Evolutionary conservation across 2,329 filamentous ascomycete species (phyloP).

Genomic region (Sporothrix protearum): DNA sequence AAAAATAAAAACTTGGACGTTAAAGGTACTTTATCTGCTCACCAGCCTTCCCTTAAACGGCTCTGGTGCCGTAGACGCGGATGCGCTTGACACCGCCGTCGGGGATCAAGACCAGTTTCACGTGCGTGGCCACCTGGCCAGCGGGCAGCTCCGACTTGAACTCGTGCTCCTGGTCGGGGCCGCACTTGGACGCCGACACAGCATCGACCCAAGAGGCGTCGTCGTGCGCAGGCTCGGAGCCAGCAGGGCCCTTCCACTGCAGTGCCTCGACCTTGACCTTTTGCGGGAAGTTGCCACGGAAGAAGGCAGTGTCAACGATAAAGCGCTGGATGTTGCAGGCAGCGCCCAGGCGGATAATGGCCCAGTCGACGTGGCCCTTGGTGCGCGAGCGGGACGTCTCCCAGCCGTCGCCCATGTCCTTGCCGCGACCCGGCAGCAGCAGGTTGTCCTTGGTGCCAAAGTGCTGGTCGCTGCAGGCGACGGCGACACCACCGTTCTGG

Average conservation of each 20-base stretch:
- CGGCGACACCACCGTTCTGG: slow-evolving; percentile 72
- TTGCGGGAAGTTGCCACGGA: slow-evolving; percentile 79
- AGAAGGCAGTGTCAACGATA: slow-evolving; percentile 77
- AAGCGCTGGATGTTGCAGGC: slow-evolving; percentile 62
- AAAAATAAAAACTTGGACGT: too few species aligned
- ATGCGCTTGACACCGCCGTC: slow-evolving; percentile 91
- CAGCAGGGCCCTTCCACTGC: slow-evolving; percentile 49
- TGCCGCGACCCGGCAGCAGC: slow-evolving; percentile 45
- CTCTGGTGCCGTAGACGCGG: slow-evolving; percentile 66
- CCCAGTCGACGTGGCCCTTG: slow-evolving; percentile 73
- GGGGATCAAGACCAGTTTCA: slow-evolving; percentile 88
- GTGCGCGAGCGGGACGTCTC: slow-evolving; percentile 73
- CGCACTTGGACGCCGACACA: slow-evolving; percentile 63
- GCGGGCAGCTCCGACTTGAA: slow-evolving; percentile 52
- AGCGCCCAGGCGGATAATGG: slow-evolving; percentile 69
- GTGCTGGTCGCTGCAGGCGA: slow-evolving; percentile 77
- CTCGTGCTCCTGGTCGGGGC: slow-evolving; percentile 69
- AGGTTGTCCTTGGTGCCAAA: slow-evolving; percentile 63
- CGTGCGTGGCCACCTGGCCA: slow-evolving; percentile 67
- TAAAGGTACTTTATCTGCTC: neutral
- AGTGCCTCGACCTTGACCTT: slow-evolving; percentile 65
- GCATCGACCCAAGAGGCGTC: slow-evolving; percentile 64
- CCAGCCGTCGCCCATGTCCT: slow-evolving; percentile 88
- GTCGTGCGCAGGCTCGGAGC: slow-evolving; percentile 57
- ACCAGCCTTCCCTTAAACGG: slow-evolving; percentile 27